phyloP scores from a whole-genome alignment of 257 asterid genomes.

The Salvia splendens region DNA sequence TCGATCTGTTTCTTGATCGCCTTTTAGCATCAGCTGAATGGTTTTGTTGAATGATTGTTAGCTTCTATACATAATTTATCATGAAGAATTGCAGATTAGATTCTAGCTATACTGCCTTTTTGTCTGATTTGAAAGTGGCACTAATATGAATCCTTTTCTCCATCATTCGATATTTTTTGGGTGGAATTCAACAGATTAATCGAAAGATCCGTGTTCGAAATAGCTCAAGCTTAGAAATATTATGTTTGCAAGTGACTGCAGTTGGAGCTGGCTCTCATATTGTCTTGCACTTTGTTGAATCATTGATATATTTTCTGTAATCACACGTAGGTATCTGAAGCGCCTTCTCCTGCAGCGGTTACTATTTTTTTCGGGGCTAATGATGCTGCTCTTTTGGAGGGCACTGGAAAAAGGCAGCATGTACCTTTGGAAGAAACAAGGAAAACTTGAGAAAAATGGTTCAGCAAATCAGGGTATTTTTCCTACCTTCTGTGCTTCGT shows the following conservation, averaged over 20 bases:
- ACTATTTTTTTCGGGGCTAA: constrained; percentile 92
- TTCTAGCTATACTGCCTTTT: not conserved
- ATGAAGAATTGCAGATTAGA: not conserved
- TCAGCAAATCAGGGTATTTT: constrained; percentile 69
- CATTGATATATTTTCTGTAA: not conserved
- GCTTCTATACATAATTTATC: not conserved
- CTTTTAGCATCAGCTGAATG: constrained; percentile 1
- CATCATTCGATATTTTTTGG: too few species aligned
- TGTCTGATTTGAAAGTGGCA: not conserved
- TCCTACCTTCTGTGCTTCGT: not conserved
- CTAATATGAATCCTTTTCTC: not conserved
- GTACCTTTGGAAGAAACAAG: constrained; percentile 83
- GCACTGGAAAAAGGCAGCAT: constrained; percentile 81
- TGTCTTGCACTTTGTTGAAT: not conserved
- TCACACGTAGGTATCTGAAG: constrained; percentile 50
- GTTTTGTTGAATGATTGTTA: not conserved
- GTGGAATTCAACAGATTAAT: not conserved
- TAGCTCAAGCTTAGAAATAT: not conserved
- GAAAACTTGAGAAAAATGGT: constrained; percentile 67
- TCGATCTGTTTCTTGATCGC: constrained; percentile 21
- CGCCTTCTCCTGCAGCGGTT: constrained; percentile 69
- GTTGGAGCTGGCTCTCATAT: not conserved
- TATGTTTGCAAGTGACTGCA: not conserved
- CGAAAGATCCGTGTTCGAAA: not conserved
- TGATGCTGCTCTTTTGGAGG: constrained; percentile 76